A percentile compares a stretch with the other conserved stretches of the same genome.
Conservation (phyloP, 2,329 filamentous ascomycete species). For the Botrytis medusae region DNA sequence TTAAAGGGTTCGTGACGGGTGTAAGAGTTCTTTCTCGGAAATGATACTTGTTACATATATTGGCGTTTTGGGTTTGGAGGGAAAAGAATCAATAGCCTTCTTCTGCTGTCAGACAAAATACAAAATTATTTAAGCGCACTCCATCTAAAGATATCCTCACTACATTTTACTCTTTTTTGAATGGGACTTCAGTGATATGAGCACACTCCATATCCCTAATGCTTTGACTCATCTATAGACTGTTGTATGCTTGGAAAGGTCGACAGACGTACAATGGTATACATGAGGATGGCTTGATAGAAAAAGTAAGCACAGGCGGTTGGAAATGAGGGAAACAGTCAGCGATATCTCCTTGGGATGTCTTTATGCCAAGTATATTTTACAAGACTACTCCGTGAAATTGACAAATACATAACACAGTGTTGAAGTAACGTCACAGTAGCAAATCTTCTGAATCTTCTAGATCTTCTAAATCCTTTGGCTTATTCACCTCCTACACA, state of each 20-base stretch:
- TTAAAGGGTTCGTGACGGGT: not conserved
- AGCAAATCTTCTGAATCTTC: not conserved
- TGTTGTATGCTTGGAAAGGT: not conserved
- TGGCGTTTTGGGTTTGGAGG: conserved; percentile 9
- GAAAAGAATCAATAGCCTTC: conserved; percentile 9
- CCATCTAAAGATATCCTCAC: not conserved
- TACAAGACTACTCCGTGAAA: too few relatives aligned
- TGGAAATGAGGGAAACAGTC: too few relatives aligned
- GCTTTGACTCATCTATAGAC: too few relatives aligned
- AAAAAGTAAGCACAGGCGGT: too few relatives aligned
- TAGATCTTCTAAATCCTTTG: not conserved
- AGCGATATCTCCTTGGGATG: too few relatives aligned
- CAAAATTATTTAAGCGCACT: not conserved
- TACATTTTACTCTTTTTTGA: not conserved
- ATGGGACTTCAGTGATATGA: not conserved
- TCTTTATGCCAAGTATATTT: too few relatives aligned
- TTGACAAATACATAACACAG: too few relatives aligned
- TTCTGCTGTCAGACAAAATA: conserved; percentile 11
- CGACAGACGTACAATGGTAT: not conserved
- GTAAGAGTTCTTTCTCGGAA: not conserved
- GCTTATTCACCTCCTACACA: not conserved
- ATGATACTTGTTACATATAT: conserved; percentile 6
- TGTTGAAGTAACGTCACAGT: too few relatives aligned
- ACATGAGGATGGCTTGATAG: too few relatives aligned
- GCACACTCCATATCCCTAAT: not conserved